Evolutionary conservation across 345 rosid species (phyloP).

Genomic region (Erodium maritimum): DNA sequence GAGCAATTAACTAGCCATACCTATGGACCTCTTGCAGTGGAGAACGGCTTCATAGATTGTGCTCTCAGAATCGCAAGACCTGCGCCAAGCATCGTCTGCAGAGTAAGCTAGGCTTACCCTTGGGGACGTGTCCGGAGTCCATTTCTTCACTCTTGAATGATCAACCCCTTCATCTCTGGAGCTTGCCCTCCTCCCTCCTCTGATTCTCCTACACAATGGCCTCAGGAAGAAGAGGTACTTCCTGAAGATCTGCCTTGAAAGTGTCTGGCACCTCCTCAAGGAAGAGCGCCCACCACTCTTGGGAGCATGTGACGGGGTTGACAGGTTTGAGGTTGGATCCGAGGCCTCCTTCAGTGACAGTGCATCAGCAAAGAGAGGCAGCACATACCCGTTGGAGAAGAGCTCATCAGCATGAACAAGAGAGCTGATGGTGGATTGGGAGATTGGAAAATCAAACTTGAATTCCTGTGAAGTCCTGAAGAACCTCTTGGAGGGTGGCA

Average conservation of each 20-base stretch:
- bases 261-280: constrained; percentile 37
- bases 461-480: constrained; percentile 20
- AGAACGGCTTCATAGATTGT: constrained; percentile 19
- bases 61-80: constrained; percentile 15
- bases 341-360: constrained; percentile 24
- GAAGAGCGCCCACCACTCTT: too few species aligned
- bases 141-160: constrained; percentile 22
- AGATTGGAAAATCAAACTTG: constrained; percentile 39
- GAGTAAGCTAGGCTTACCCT: constrained; percentile 52
- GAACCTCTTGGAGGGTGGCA: constrained; percentile 94
- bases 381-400: constrained; percentile 63
- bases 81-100: constrained; percentile 38
- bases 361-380: constrained; percentile 45
- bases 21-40: constrained; percentile 19
- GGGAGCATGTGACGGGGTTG: constrained; percentile 16
- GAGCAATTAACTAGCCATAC: constrained; percentile 1
- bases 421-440: constrained; percentile 35
- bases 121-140: constrained; percentile 56
- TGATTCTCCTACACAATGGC: constrained; percentile 49
- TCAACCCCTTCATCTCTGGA: constrained; percentile 22
- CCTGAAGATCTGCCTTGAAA: constrained; percentile 39
- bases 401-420: constrained; percentile 80
- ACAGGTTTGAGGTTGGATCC: constrained; percentile 16
- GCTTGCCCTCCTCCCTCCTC: constrained; percentile 30
- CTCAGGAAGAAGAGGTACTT: constrained; percentile 65